These are phyloP conservation scores for Pseudocohnilembus persalinus DNA, from an alignment of 169 alveolate species.

Conservation along the genomic window DNA sequence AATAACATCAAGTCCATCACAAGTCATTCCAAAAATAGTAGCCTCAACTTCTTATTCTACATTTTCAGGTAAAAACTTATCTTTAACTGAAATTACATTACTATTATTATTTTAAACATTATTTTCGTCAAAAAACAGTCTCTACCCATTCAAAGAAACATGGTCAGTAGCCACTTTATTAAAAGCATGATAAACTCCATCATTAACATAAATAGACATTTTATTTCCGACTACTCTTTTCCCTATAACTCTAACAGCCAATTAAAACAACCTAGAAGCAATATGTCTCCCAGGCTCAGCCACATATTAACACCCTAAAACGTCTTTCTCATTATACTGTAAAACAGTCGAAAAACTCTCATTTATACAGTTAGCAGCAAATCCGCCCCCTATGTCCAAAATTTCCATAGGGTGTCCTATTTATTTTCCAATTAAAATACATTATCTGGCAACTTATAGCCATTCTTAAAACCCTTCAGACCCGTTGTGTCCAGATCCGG, in stretches of 20 bases:
- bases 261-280: slow-evolving; percentile 28
- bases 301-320: slow-evolving; percentile 26
- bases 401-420: slow-evolving; percentile 47
- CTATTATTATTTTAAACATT: too few species aligned
- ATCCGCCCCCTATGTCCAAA: slow-evolving; percentile 54
- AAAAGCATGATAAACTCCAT: slow-evolving; percentile 41
- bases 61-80: not conserved
- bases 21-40: not conserved
- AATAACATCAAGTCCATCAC: slow-evolving; percentile 11
- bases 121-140: not conserved
- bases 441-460: slow-evolving; percentile 29
- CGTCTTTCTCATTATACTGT: slow-evolving; percentile 28
- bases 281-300: slow-evolving; percentile 51
- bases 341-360: slow-evolving; percentile 10
- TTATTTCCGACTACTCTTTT: slow-evolving; percentile 31
- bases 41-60: not conserved
- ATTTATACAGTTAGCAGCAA: slow-evolving; percentile 17
- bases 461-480: slow-evolving; percentile 31
- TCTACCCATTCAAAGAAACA: slow-evolving; percentile 11
- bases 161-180: slow-evolving; percentile 41
- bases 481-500: slow-evolving; percentile 42
- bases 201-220: slow-evolving; percentile 35
- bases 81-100: not conserved
- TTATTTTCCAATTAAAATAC: slow-evolving; percentile 34
- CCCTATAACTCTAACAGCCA: slow-evolving; percentile 32